Percentiles rank a stretch among this genome's conserved stretches.
Evolutionary conservation across 352 stramenopile genomes (phyloP).

Genomic region (Globisporangium takayamanum): DNA sequence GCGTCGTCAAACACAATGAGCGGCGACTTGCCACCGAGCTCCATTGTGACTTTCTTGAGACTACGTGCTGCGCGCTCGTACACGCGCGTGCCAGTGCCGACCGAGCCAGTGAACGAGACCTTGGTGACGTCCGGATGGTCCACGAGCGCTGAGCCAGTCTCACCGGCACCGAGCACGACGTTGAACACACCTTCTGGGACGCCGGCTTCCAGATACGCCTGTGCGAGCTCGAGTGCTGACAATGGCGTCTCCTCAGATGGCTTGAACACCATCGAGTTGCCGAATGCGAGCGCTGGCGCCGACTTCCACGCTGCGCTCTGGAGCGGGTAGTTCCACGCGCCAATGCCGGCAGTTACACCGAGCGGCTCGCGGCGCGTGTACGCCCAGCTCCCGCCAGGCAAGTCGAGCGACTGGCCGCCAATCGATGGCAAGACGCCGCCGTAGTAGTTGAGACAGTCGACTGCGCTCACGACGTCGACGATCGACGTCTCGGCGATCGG

Average conservation of each 20-base stretch:
- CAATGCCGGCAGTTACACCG: slow-evolving; percentile 67
- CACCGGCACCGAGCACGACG: slow-evolving; percentile 60
- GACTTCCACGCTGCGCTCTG: slow-evolving; percentile 81
- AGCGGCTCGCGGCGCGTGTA: slow-evolving; percentile 75
- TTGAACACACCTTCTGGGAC: slow-evolving; percentile 76
- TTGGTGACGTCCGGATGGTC: slow-evolving; percentile 51
- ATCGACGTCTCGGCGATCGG: slow-evolving; percentile 66
- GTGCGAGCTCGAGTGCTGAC: slow-evolving; percentile 53
- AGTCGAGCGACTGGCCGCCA: slow-evolving; percentile 61
- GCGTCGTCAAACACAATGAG: slow-evolving; percentile 86
- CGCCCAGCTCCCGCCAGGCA: slow-evolving; percentile 59
- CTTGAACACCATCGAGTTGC: slow-evolving; percentile 92
- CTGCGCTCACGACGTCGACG: slow-evolving; percentile 63
- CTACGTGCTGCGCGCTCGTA: slow-evolving; percentile 60
- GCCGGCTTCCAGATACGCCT: slow-evolving; percentile 62
- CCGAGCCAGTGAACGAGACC: slow-evolving; percentile 85
- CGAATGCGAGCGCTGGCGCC: slow-evolving; percentile 73
- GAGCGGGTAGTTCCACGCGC: slow-evolving; percentile 81
- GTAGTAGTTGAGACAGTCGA: slow-evolving; percentile 79
- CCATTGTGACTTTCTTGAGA: slow-evolving; percentile 88
- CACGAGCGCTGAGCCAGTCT: slow-evolving; percentile 51
- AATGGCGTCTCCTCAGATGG: slow-evolving; percentile 84
- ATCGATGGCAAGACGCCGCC: slow-evolving; percentile 54
- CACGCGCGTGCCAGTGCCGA: slow-evolving; percentile 61
- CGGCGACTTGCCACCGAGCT: slow-evolving; percentile 86